phyloP scores from a whole-genome alignment of 129 eudicot genomes.

The Tanacetum coccineum region DNA sequence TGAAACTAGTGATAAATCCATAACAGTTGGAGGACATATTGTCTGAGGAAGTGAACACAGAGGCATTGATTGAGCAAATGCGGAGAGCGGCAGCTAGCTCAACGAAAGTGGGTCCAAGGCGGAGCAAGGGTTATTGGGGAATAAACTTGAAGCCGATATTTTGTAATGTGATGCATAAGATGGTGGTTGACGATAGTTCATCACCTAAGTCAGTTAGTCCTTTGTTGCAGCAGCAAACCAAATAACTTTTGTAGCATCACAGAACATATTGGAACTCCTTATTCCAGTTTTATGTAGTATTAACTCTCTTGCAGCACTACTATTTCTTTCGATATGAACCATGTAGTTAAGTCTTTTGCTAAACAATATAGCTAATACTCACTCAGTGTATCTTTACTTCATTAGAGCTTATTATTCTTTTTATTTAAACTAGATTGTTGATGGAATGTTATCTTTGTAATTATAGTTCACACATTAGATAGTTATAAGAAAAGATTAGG shows the following conservation, averaged over 20 bases:
- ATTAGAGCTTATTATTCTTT: too few relatives aligned
- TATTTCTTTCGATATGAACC: too few relatives aligned
- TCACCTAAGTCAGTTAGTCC: conserved; percentile 33
- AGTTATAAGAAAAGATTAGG: too few relatives aligned
- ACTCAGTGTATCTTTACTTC: too few relatives aligned
- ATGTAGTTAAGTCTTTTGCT: too few relatives aligned
- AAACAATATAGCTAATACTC: too few relatives aligned
- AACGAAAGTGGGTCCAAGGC: conserved; percentile 24
- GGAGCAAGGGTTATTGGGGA: conserved; percentile 43
- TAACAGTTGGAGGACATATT: conserved; percentile 65
- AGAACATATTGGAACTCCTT: conserved; percentile 41
- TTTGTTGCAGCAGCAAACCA: background rate
- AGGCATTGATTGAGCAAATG: conserved; percentile 83
- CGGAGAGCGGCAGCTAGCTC: conserved; percentile 58
- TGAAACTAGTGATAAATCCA: conserved; percentile 55
- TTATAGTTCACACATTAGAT: too few relatives aligned
- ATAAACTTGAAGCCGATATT: conserved; percentile 40
- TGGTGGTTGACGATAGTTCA: conserved; percentile 23
- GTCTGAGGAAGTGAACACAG: conserved; percentile 65
- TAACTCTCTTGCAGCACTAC: too few relatives aligned
- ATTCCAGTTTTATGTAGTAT: conserved; percentile 28
- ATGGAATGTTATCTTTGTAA: too few relatives aligned
- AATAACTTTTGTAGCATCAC: conserved; percentile 8
- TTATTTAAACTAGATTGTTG: too few relatives aligned
- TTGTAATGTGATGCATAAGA: conserved; percentile 32